Evolutionary conservation across 2,329 filamentous ascomycete genomes (phyloP).

Genomic region (Aureobasidium uvarum): DNA sequence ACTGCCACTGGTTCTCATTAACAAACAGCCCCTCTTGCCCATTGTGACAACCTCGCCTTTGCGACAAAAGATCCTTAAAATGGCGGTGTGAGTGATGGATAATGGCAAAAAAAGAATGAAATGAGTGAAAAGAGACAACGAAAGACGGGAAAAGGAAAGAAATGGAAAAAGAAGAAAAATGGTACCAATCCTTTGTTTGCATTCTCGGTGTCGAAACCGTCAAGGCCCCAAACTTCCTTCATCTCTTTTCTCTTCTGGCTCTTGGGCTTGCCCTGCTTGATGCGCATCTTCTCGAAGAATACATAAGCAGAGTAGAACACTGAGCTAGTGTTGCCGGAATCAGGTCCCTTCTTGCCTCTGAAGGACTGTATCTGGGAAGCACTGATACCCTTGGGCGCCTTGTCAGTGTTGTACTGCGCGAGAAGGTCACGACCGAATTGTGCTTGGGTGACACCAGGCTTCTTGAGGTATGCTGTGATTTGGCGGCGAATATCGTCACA

Average conservation of each 20-base stretch:
- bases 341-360: constrained; percentile 50
- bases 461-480: constrained; percentile 52
- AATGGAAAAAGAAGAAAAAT: not conserved
- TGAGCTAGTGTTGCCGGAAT: constrained; percentile 49
- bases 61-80: not conserved
- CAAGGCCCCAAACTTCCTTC: constrained; percentile 44
- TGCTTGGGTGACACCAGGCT: constrained; percentile 52
- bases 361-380: constrained; percentile 51
- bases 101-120: not conserved
- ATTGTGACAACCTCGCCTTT: constrained; percentile 2
- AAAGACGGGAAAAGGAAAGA: not conserved
- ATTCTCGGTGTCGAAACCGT: constrained; percentile 7
- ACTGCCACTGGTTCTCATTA: no score
- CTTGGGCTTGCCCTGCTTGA: constrained; percentile 55
- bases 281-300: constrained; percentile 59
- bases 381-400: constrained; percentile 41
- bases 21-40: not conserved
- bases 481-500: constrained; percentile 60
- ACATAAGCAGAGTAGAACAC: constrained; percentile 57
- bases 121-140: not conserved
- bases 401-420: constrained; percentile 39
- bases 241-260: constrained; percentile 53
- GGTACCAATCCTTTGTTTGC: not conserved
- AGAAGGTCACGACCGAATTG: constrained; percentile 52
- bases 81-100: not conserved